Base-by-base conservation (phyloP, 202 grass and related monocot genomes). In the Sporobolus alterniflorus region DNA sequence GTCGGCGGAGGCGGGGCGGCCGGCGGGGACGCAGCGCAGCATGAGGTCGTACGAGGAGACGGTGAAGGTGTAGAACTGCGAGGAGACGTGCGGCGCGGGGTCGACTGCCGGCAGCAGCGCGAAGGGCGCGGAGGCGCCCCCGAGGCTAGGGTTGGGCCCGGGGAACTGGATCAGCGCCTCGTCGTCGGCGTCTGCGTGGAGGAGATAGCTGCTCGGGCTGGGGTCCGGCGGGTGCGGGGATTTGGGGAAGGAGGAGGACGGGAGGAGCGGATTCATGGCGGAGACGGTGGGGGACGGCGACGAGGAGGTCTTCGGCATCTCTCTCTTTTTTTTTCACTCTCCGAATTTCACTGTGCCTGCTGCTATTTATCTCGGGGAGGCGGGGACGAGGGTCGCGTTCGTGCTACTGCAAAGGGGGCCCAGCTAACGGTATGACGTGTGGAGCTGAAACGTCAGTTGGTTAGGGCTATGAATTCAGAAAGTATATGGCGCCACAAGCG, bases 51-150 rank as follows among this genome's bases (percentile, higher is more conserved):
- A 94, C 17, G 93, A 96, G 8, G 90, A 85, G 10, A 80, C 84
- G 55, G 87, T 96, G 69, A 99, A 99, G 60, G 96, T 99, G 74
- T 99, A 99, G 88, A 99, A 99, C 78, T 99, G 96, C 65, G 96
- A 94, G 26, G 96, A 99, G 41, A 99, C 80, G 84, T 99, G 93
- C 26, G 96, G 87, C 32, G 83, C 69, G 11, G 96, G 91, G 82
- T 99, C 96, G 84, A 99, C 83, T 16, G 65, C 64, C 30, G 88
- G 90, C 34, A 90, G 79, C 67, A 60, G 52, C 52, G 51, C 51
- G 59, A 67, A 55, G 56, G 68, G 83, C 29, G 76, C 42, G 61
- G 81, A 69, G 63, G 44, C 59, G 64, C 31, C 50, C 67, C 30
- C 50, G 5, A 28, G 69, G 73, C 76, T 94, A 87, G 67, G 79